Base-by-base conservation (phyloP, 495 filamentous ascomycete genomes). In the Haplographium delicatum region DNA sequence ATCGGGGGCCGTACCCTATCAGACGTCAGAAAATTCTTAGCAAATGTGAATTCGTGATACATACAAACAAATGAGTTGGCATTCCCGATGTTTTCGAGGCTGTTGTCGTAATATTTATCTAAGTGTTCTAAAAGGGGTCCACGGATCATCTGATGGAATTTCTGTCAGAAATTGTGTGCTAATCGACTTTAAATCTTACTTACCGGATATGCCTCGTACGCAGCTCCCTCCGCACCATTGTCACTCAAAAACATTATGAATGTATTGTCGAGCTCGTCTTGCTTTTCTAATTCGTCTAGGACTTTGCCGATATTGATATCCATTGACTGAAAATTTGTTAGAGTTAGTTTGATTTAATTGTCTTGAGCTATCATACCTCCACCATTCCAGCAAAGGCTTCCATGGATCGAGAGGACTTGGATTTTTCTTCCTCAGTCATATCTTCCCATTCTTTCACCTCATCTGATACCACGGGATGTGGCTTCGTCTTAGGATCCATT, bases 61-160 rank as follows among this genome's bases (percentile, higher is more conserved):
- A n/a, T n/a, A n/a, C n/a, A 83, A 58, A 82, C 76, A 63, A 83
- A 84, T 1, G 71, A 76, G 65, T 82, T 74, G 33, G 67, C 70
- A 53, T 75, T 74, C 10, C 80, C 81, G 19, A 84, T 71, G 46
- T 84, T 85, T 7, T 81, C 78, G 20, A 82, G 63, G 34, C 64
- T 71, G 65, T 84, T 85, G 62, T 82, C 68, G 56, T 81, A 83
- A n/a, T n/a, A n/a, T n/a, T n/a, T n/a, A n/a, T n/a, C n/a, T n/a
- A n/a, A n/a, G n/a, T n/a, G n/a, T n/a, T n/a, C n/a, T n/a, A n/a
- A n/a, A n/a, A n/a, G n/a, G n/a, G n/a, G n/a, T 64, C 81, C 28
- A 13, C 28, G 28, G 28, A 31, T 31, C 7, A 31, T 80, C 59
- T 82, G 79, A 49, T 78, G 64, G 5, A 84, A 72, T 13, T 72